Evolutionary conservation across 768 basidiomycete species (phyloP), one percentile per base, ranked within the genome.

Genomic region (Fibroporia radiculosa): DNA sequence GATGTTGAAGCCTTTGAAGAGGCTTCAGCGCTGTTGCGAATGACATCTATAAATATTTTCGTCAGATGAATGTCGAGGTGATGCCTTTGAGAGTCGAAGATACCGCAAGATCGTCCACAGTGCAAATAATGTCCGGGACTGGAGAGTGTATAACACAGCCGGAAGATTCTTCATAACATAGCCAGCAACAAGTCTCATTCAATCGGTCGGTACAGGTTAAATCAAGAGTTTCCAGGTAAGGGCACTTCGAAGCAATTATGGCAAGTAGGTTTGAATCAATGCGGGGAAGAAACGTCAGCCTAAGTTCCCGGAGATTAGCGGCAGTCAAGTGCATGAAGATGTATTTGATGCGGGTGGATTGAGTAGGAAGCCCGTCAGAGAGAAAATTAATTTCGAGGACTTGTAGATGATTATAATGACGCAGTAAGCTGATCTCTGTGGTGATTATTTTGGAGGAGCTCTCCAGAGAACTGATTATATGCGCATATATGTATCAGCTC

Each of bases 81-180:
- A 7, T 39, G 31, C 10, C n/a, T n/a, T 25, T 24, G 12, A 16
- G 25, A 46, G 16, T 18, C 18, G 29, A 41, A 25, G 6, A 33
- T 61, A 86, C 84, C 42, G 74, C 72, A 45, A 86, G 64, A 11
- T 62, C 58, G 36, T 62, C 53, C 6, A 63, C 67, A 22, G 68
- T 64, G 13, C 58, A 43, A 52, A 69, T 80, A 22, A 70, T 56
- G 14, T 74, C 72, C 5, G 76, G 76, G 44, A 86, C 66, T 0
- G 83, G 82, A 6, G 82, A 86, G 59, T 85, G 82, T 3, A 70
- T 48, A 20, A 70, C 69, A 40, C 69, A 66, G 7, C 63, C 69
- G 20, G 77, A 63, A 38, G 74, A 78, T 33, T 82, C 81, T 61
- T 79, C 78, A 48, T 77, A 77, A 57, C 84, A 86, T 35, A 56